Conservation (phyloP, 441 rosid species). For the Erodium texanum region DNA sequence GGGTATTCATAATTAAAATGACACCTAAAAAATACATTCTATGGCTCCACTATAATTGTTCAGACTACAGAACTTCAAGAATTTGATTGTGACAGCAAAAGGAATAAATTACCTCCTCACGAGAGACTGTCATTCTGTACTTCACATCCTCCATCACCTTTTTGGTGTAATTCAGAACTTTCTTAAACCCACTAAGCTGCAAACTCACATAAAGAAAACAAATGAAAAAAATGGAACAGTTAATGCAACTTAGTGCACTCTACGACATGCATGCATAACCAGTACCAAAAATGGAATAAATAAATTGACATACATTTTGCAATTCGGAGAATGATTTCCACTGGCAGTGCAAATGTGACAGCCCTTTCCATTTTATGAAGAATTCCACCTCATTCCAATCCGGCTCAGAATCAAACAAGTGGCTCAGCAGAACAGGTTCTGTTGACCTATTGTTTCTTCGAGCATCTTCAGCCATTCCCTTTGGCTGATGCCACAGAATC, state of each 20-base stretch:
- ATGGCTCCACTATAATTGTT: background rate
- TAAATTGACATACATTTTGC: constrained; percentile 63
- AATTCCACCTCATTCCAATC: constrained; percentile 92
- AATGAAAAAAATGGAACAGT: background rate
- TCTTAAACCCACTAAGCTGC: constrained; percentile 97
- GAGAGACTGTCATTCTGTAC: constrained; percentile 65
- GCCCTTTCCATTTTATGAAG: constrained; percentile 98
- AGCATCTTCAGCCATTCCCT: constrained; percentile 74
- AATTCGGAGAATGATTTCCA: constrained; percentile 83
- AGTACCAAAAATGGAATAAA: constrained; percentile 13
- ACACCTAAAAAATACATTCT: background rate
- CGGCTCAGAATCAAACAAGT: constrained; percentile 66
- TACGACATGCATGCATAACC: background rate
- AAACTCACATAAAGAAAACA: constrained; percentile 20
- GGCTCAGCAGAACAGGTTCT: constrained; percentile 66
- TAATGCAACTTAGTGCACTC: background rate
- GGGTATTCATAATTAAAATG: background rate
- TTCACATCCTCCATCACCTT: constrained; percentile 76
- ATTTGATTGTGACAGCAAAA: background rate
- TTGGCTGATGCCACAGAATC: constrained; percentile 98
- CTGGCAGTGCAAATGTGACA: constrained; percentile 96
- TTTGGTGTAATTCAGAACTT: constrained; percentile 94
- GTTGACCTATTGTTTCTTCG: constrained; percentile 43
- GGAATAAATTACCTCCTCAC: constrained; percentile 75
- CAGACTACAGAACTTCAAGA: background rate